Evolutionary conservation across 306 rosid genomes (phyloP), one percentile per base, ranked within the genome.

Genomic region (Cicer cuneatum): DNA sequence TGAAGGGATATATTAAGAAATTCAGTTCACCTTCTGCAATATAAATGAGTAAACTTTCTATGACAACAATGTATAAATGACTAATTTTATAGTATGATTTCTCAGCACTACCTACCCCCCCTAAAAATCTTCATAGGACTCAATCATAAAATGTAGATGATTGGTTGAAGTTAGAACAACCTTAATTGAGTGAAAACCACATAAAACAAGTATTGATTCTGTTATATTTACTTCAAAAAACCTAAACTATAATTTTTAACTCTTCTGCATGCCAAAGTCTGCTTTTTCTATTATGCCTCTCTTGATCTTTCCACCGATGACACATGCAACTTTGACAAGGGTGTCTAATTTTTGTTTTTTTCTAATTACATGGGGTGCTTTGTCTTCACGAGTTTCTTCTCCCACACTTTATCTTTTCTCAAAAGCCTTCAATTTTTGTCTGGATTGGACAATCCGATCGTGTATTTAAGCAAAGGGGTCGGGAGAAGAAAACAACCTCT

Each of bases 101-200:
- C 56, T 49, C 54, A 14, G 8, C 2, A 5, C 35, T 29, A 29
- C 35, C 35, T 4, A 29, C 35, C 35, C 3, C 35, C 4, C 5
- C 35, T 29, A 29, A 29, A 59, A 13, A 29, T 59, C 65, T 59
- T 59, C 65, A 33, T 59, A 59, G 5, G 65, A 59, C 35, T 59
- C 65, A 13, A 59, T 33, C 65, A 59, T 10, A 33, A 33, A 12
- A 59, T 1, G 12, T 58, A 57, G 39, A 24, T 21, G 40, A 58
- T 11, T 11, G 8, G 5, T 58, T 33, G 19, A 29, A 59, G n/a
- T 59, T 41, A 59, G 13, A 58, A 41, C 16, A 58, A 58, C 10
- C 41, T 59, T 59, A 59, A 59, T 59, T 59, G 16, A 59, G 35
- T 59, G 42, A 59, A 59, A 33, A 13, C 18, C 53, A 48, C 53